Evolutionary conservation across 805 yeast genomes (phyloP).

Genomic region (Candida jianshihensis): DNA sequence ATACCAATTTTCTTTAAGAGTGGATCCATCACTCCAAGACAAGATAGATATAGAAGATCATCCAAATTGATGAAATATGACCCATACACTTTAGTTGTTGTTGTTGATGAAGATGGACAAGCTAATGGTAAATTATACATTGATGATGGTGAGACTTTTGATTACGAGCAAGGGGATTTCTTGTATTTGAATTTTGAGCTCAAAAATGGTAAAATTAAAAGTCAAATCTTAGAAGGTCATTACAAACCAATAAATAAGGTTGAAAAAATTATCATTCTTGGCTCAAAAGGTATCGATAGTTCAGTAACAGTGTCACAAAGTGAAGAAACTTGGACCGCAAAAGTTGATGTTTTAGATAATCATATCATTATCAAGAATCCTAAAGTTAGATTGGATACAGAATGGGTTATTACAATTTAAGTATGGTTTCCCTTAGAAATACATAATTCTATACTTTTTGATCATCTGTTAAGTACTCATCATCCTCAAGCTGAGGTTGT

Average conservation of each 20-base stretch:
- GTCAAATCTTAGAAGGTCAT: constrained; percentile 22
- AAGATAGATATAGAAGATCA: constrained; percentile 75
- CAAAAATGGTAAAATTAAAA: constrained; percentile 26
- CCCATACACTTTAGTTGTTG: constrained; percentile 72
- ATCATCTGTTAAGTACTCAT: constrained; percentile 10
- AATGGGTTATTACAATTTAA: constrained; percentile 40
- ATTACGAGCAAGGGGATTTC: constrained; percentile 44
- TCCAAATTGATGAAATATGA: constrained; percentile 67
- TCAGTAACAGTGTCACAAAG: constrained; percentile 32
- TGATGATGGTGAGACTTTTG: constrained; percentile 80
- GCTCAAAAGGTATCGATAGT: constrained; percentile 16
- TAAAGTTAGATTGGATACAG: constrained; percentile 32
- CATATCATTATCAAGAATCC: constrained; percentile 42
- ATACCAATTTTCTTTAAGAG: constrained; percentile 73
- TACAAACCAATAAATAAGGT: constrained; percentile 30
- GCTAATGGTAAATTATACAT: constrained; percentile 61
- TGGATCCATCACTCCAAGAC: constrained; percentile 66
- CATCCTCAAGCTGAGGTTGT: constrained; percentile 2
- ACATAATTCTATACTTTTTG: neutral
- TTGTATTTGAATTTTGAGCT: constrained; percentile 36
- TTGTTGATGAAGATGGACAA: constrained; percentile 38
- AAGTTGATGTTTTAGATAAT: constrained; percentile 16
- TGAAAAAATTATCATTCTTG: constrained; percentile 50
- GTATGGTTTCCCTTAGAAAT: neutral
- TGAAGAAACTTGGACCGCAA: constrained; percentile 31